These are phyloP conservation scores for Penicillium diatomitis DNA, from an alignment of 495 filamentous ascomycete genomes.

Conservation along the genomic window DNA sequence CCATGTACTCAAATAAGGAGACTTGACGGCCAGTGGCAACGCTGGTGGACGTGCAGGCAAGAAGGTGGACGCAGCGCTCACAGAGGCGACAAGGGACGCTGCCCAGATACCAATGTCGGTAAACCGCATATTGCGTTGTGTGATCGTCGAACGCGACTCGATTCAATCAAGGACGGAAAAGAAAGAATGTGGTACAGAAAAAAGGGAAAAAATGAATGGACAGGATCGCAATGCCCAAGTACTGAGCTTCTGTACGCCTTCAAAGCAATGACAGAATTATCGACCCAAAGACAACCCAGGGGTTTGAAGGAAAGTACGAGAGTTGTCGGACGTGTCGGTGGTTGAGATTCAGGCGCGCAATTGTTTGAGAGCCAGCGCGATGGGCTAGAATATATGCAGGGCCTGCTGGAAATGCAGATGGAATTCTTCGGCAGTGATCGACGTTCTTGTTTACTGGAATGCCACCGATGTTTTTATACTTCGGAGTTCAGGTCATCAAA, in stretches of 20 bases:
- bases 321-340: background rate
- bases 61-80: conserved; percentile 36
- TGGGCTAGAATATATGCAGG: conserved; percentile 1
- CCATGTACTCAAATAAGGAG: conserved; percentile 51
- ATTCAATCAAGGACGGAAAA: no score
- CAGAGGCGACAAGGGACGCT: conserved; percentile 15
- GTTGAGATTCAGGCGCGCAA: no score
- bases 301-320: conserved; percentile 1
- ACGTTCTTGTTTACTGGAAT: conserved; percentile 26
- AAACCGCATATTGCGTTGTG: no score
- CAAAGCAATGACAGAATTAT: conserved; percentile 10
- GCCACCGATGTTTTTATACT: conserved; percentile 25
- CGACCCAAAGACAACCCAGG: background rate
- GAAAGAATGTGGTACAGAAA: background rate
- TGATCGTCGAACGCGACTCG: no score
- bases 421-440: conserved; percentile 11
- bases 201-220: conserved; percentile 9
- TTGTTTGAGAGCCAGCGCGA: background rate
- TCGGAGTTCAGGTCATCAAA: conserved; percentile 11
- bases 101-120: conserved; percentile 13
- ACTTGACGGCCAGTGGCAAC: conserved; percentile 48
- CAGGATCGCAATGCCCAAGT: conserved; percentile 15
- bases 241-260: conserved; percentile 9
- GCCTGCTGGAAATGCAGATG: conserved; percentile 6
- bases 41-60: conserved; percentile 47